Percentiles rank a stretch among this genome's conserved stretches.
Evolutionary conservation across 108 stramenopile species (phyloP).

Genomic region (Schizochytrium sp.): DNA sequence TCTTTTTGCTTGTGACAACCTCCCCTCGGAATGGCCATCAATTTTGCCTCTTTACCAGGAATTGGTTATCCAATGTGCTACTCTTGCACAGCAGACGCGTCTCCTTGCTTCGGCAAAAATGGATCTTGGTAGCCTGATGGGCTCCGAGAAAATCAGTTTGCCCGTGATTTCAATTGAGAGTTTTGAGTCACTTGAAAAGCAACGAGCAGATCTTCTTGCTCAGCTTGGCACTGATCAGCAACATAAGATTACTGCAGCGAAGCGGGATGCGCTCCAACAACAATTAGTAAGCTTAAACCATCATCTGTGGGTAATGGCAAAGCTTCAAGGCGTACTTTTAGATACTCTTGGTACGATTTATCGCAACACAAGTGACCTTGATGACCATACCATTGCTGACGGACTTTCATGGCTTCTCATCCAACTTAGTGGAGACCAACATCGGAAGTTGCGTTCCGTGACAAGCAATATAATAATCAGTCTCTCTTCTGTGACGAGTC

Average conservation of each 20-base stretch:
- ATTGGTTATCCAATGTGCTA: neutral
- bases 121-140: neutral
- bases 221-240: conserved; percentile 6
- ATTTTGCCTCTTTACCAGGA: neutral
- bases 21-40: neutral
- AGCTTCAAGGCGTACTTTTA: conserved; percentile 2
- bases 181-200: conserved; percentile 24
- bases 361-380: neutral
- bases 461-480: neutral
- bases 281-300: neutral
- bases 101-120: neutral
- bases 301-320: conserved; percentile 10
- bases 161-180: neutral
- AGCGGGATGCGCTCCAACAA: neutral
- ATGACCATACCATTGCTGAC: neutral
- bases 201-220: neutral
- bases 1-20: neutral
- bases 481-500: neutral
- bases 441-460: neutral
- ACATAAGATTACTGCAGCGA: neutral
- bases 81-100: neutral
- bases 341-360: neutral
- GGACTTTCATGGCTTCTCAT: conserved; percentile 5
- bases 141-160: neutral
- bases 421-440: neutral